Conservation (phyloP, 202 grass and related monocot species). For the Sporobolus alterniflorus region DNA sequence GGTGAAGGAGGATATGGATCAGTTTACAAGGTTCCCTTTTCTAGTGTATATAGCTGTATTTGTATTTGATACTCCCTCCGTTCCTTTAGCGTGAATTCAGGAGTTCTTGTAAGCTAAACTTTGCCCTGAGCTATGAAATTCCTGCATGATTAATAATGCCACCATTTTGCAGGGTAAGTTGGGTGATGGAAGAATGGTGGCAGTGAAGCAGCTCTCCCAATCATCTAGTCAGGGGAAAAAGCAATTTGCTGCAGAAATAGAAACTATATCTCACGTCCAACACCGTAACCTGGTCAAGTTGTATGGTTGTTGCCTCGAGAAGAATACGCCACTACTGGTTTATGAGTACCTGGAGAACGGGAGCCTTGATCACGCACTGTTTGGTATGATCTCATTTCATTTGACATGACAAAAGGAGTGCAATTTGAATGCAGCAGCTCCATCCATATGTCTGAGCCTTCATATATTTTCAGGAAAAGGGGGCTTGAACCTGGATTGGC, state of each 20-base stretch:
- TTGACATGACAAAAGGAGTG: slow-evolving; percentile 3
- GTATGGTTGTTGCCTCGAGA: slow-evolving; percentile 87
- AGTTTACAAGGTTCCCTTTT: slow-evolving; percentile 69
- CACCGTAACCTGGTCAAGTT: slow-evolving; percentile 82
- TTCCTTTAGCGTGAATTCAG: neutral
- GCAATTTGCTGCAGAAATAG: slow-evolving; percentile 84
- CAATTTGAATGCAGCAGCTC: slow-evolving; percentile 5
- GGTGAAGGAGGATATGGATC: slow-evolving; percentile 89
- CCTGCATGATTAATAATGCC: neutral
- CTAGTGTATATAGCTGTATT: neutral
- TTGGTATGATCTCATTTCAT: slow-evolving; percentile 48
- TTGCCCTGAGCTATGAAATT: slow-evolving; percentile 7
- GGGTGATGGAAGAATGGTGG: slow-evolving; percentile 72
- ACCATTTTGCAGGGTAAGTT: slow-evolving; percentile 67
- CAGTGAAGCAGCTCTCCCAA: slow-evolving; percentile 83
- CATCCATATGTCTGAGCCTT: neutral
- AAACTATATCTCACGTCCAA: slow-evolving; percentile 79
- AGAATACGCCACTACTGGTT: slow-evolving; percentile 67
- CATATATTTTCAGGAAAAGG: slow-evolving; percentile 61
- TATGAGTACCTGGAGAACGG: slow-evolving; percentile 88
- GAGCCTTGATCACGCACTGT: slow-evolving; percentile 83
- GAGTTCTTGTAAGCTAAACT: neutral
- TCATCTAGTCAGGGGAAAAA: slow-evolving; percentile 83
- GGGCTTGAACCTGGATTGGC: slow-evolving; percentile 66
- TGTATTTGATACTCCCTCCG: neutral